A percentile compares a stretch with the other conserved stretches of the same genome.
Conservation (phyloP, 768 basidiomycete genomes). For the Roridomyces roridus region DNA sequence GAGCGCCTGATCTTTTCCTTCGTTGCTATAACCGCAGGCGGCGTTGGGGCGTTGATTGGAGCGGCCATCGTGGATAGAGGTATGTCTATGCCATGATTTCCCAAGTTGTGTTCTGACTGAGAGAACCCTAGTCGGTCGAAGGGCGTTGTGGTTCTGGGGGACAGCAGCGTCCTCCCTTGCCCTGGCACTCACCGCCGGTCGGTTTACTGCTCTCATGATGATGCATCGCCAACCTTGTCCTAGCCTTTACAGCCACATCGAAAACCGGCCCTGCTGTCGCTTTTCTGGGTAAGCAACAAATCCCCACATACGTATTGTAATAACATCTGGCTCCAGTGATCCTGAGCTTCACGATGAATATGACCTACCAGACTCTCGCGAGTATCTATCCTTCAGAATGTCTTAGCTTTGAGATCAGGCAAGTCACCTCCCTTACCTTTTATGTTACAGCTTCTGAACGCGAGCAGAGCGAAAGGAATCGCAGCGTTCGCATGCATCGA, state of each 20-base stretch:
- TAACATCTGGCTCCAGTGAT: no score
- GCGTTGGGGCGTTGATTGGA: conserved; percentile 46
- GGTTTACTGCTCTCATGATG: not conserved
- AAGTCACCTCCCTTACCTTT: not conserved
- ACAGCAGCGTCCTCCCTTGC: conserved; percentile 40
- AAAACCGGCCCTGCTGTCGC: conserved; percentile 48
- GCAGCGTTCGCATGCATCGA: conserved; percentile 10
- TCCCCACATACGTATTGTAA: no score
- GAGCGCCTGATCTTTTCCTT: conserved; percentile 45
- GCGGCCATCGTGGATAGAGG: conserved; percentile 47
- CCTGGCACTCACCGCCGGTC: conserved; percentile 48
- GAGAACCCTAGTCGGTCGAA: conserved; percentile 40
- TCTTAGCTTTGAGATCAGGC: conserved; percentile 1
- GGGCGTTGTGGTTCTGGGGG: conserved; percentile 55
- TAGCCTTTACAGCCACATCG: conserved; percentile 48
- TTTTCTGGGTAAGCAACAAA: conserved; percentile 48
- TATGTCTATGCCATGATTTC: conserved; percentile 9
- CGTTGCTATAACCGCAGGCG: conserved; percentile 46
- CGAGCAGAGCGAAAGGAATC: conserved; percentile 8
- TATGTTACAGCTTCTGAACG: no score
- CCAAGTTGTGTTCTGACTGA: not conserved
- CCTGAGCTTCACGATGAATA: conserved; percentile 6
- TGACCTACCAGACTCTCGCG: conserved; percentile 18
- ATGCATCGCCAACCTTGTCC: not conserved
- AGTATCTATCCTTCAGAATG: conserved; percentile 19